Evolutionary conservation across 2,329 filamentous ascomycete genomes (phyloP).

Genomic region (Neopestalotiopsis sp.): DNA sequence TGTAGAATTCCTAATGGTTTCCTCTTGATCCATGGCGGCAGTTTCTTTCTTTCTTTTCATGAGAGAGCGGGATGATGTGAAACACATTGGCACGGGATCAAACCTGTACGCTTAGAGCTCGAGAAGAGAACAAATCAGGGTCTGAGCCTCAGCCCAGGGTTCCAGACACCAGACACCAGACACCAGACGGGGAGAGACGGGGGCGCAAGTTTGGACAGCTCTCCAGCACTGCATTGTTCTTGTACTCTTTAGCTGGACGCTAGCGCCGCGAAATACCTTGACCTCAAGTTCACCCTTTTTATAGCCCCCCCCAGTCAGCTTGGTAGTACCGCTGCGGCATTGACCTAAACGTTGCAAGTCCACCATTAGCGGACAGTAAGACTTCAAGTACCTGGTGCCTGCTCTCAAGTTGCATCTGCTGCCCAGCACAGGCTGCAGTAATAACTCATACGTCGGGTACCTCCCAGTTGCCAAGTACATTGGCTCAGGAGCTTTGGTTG

Average conservation of each 20-base stretch:
- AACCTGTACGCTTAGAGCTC: not conserved
- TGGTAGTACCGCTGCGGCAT: not conserved
- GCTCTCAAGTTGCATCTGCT: not conserved
- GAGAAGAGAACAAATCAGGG: slow-evolving; percentile 4
- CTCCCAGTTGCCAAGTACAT: not conserved
- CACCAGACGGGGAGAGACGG: not conserved
- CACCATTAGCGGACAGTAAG: not conserved
- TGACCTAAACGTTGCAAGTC: not conserved
- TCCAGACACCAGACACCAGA: not conserved
- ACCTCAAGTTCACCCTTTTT: not conserved
- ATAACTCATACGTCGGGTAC: no score
- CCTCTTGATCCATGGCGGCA: not conserved
- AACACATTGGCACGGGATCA: slow-evolving; percentile 12
- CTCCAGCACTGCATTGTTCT: not conserved
- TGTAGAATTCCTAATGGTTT: not conserved
- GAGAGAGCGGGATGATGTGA: slow-evolving; percentile 4
- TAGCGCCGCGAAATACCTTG: not conserved
- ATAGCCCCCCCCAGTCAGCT: not conserved
- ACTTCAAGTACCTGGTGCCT: not conserved
- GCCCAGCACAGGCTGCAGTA: no score
- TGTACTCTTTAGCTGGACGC: slow-evolving; percentile 1
- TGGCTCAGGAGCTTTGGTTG: not conserved
- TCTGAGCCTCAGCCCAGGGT: slow-evolving; percentile 11
- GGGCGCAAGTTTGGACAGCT: slow-evolving; percentile 1
- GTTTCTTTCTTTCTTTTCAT: not conserved